phyloP scores from a whole-genome alignment of 768 basidiomycete species.

The Naganishia vaughanmartiniae region DNA sequence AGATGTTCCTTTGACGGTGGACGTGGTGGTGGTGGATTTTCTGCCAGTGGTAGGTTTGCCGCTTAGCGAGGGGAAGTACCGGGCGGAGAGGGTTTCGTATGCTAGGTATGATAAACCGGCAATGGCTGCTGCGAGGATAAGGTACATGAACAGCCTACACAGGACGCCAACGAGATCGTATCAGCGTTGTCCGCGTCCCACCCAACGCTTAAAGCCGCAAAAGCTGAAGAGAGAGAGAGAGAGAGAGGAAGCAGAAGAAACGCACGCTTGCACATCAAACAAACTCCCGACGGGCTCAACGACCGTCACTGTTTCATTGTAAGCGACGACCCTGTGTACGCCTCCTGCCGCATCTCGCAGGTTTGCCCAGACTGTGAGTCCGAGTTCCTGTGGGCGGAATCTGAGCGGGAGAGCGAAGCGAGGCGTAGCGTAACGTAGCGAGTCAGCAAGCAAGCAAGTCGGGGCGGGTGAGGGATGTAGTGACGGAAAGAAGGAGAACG shows the following conservation, averaged over 20 bases:
- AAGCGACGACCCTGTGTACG: constrained; percentile 45
- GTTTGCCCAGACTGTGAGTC: constrained; percentile 51
- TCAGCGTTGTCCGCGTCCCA: too few relatives aligned
- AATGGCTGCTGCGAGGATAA: constrained; percentile 44
- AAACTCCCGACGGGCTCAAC: constrained; percentile 49
- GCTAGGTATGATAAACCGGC: constrained; percentile 40
- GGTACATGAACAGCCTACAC: constrained; percentile 45
- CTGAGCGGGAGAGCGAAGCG: too few relatives aligned
- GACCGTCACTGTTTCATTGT: constrained; percentile 53
- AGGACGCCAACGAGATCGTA: too few relatives aligned
- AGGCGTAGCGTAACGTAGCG: too few relatives aligned
- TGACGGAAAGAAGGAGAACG: not conserved
- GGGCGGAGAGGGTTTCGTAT: constrained; percentile 45
- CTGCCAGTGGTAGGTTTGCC: constrained; percentile 32
- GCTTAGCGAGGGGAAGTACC: constrained; percentile 29
- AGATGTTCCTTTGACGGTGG: not conserved
- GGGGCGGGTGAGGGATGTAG: too few relatives aligned
- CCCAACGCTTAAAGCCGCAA: not conserved
- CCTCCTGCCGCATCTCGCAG: constrained; percentile 36
- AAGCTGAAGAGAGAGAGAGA: not conserved
- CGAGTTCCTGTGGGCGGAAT: constrained; percentile 48
- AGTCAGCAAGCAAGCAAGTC: too few relatives aligned
- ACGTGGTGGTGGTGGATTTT: not conserved
- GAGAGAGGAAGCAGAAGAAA: constrained; percentile 5
- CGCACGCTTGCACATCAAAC: constrained; percentile 51